phyloP scores from a whole-genome alignment of 345 rosid species.

The Gossypium longicalyx region DNA sequence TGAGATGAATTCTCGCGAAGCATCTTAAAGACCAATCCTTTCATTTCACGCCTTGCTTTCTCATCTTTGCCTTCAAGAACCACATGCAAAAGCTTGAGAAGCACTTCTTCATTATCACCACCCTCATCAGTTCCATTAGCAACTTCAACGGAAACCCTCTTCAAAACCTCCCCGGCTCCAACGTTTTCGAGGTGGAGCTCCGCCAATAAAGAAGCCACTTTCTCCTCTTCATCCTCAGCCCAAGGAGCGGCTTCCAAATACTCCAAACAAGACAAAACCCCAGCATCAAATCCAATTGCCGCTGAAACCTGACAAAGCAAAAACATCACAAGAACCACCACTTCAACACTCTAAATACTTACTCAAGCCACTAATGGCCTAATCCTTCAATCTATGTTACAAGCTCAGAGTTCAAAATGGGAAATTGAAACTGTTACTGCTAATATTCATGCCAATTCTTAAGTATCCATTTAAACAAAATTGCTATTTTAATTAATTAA shows the following conservation, averaged over 20 bases:
- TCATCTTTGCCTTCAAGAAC: conserved; percentile 97
- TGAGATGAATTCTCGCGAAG: conserved; percentile 93
- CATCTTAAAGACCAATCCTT: conserved; percentile 86
- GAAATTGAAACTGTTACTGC: not conserved
- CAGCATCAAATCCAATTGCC: conserved; percentile 95
- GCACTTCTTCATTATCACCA: conserved; percentile 64
- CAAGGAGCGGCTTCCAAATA: conserved; percentile 98
- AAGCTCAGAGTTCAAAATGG: not conserved
- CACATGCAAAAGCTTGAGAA: conserved; percentile 76
- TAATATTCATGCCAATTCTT: not conserved
- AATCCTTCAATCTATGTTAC: not conserved
- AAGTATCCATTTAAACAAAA: not conserved
- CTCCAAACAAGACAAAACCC: conserved; percentile 91
- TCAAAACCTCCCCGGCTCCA: conserved; percentile 89
- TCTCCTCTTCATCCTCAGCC: conserved; percentile 98
- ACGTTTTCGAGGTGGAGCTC: conserved; percentile 88
- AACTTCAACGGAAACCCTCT: conserved; percentile 80
- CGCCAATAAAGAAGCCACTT: conserved; percentile 72
- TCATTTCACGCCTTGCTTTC: conserved; percentile 98
- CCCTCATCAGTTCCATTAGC: conserved; percentile 44
- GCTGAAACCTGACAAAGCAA: conserved; percentile 73
- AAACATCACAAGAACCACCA: conserved; percentile 23
- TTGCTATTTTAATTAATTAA: not conserved
- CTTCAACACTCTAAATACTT: conserved; percentile 5
- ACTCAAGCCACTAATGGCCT: not conserved